Base-by-base conservation (phyloP, 805 yeast species). In the Limtongozyma cylindracea region DNA sequence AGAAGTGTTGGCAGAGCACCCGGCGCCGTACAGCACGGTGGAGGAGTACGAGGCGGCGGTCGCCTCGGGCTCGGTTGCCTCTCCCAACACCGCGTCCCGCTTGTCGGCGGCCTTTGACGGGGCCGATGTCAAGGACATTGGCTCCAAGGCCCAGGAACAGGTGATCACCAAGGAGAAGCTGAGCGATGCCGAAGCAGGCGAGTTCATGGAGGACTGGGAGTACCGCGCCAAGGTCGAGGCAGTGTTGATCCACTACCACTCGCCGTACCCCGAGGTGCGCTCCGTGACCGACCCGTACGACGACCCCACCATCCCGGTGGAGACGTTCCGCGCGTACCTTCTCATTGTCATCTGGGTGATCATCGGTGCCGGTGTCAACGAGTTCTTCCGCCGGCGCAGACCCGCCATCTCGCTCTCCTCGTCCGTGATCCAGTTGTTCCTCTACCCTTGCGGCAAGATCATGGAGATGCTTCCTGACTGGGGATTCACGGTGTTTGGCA, bases 221-320 rank as follows among this genome's bases (percentile, higher is more conserved):
- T 6, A 5, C 8, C 18, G 8, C 5, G 18, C 8, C 5, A 9
- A n/a, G n/a, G 11, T n/a, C 5, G 18, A 17, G 11, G 18, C 18
- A 5, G 18, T 5, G 5, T 5, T 17, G 4, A 17, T 17, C 11
- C 8, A 5, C 11, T 17, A 17, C 18, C 11, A n/a, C 11, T 17
- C 18, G 18, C 18, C 18, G 5, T 17, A 17, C 18, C 18, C 6
- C 8, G 18, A 17, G 18, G 18, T 17, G n/a, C n/a, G 18, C 5
- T 17, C 18, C 8, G 18, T 17, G 11, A 43, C 53, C 2, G 52
- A 47, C 20, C 51, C 53, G 4, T 43, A 27, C 25, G 54, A 48
- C 25, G 53, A 48, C 25, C 39, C 53, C 9, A 31, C 34, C 5
- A 27, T 41, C 21, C 33, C 33, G 8, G 37, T 39, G 17, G 53